phyloP scores from a whole-genome alignment of 2,329 filamentous ascomycete genomes.

The Acrodontium crateriforme region DNA sequence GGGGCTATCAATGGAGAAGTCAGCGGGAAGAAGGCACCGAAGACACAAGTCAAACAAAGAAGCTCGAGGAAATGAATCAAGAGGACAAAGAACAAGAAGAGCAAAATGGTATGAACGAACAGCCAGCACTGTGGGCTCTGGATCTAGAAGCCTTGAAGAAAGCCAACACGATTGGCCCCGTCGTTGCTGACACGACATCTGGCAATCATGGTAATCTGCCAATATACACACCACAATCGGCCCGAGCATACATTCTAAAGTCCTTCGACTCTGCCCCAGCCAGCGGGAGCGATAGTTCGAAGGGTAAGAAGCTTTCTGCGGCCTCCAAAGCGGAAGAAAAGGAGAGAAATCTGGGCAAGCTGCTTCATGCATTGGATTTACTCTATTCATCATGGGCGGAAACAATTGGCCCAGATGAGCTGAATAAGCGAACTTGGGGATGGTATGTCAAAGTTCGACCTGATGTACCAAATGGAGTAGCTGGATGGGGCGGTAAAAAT shows the following conservation, averaged over 20 bases:
- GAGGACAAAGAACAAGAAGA: slow-evolving; percentile 5
- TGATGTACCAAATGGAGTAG: slow-evolving; percentile 57
- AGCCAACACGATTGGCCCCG: slow-evolving; percentile 22
- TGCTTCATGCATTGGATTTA: slow-evolving; percentile 58
- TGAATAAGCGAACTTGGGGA: slow-evolving; percentile 63
- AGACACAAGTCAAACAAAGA: slow-evolving; percentile 6
- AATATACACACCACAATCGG: slow-evolving; percentile 60
- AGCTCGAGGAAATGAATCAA: slow-evolving; percentile 7
- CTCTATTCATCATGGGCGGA: slow-evolving; percentile 61
- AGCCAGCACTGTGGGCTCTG: slow-evolving; percentile 43
- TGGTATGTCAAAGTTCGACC: slow-evolving; percentile 73
- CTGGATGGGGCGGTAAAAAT: slow-evolving; percentile 76
- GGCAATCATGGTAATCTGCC: slow-evolving; percentile 41
- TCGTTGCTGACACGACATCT: slow-evolving; percentile 12
- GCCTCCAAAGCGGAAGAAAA: slow-evolving; percentile 45
- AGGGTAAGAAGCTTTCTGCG: slow-evolving; percentile 39
- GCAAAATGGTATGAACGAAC: slow-evolving; percentile 18
- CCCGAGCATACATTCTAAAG: slow-evolving; percentile 43
- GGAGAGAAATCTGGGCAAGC: slow-evolving; percentile 52
- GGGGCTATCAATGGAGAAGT: slow-evolving; percentile 52
- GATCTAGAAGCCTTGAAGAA: slow-evolving; percentile 43
- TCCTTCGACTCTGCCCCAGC: slow-evolving; percentile 41
- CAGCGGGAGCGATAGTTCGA: slow-evolving; percentile 10
- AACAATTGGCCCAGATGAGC: slow-evolving; percentile 48
- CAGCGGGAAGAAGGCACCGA: slow-evolving; percentile 11